A percentile compares a stretch with the other conserved stretches of the same genome.
phyloP scores from a whole-genome alignment of 306 rosid species.

The Vigna trinervia region DNA sequence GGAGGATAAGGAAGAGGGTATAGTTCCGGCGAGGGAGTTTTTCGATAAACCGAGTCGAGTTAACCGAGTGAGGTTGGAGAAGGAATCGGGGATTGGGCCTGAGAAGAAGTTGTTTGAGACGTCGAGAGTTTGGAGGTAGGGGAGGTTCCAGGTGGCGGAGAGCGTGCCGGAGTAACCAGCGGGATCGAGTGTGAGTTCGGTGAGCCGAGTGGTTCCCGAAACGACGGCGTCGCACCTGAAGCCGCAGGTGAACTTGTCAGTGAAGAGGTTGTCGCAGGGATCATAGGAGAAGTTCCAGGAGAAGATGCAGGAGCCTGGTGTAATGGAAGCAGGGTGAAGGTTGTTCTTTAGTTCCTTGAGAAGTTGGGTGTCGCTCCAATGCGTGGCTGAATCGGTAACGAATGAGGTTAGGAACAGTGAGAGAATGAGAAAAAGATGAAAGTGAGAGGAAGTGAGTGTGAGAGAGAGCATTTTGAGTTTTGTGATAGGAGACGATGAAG shows the following conservation, averaged over 20 bases:
- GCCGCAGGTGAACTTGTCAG: slow-evolving; percentile 76
- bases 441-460: not conserved
- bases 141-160: slow-evolving; percentile 65
- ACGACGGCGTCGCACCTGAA: slow-evolving; percentile 69
- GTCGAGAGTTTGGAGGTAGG: slow-evolving; percentile 74
- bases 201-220: slow-evolving; percentile 60
- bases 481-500: not conserved
- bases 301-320: slow-evolving; percentile 65
- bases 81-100: slow-evolving; percentile 60
- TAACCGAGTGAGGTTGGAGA: slow-evolving; percentile 64
- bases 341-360: slow-evolving; percentile 60
- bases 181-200: slow-evolving; percentile 84
- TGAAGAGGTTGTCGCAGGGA: slow-evolving; percentile 84
- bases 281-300: slow-evolving; percentile 81
- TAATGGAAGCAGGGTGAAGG: slow-evolving; percentile 51
- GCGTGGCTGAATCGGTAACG: slow-evolving; percentile 52
- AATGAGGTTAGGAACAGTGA: not conserved
- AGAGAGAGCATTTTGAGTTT: slow-evolving; percentile 46
- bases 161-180: slow-evolving; percentile 74
- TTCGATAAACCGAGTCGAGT: slow-evolving; percentile 66
- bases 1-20: slow-evolving; percentile 60
- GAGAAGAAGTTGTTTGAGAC: slow-evolving; percentile 72
- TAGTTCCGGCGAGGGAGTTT: slow-evolving; percentile 66
- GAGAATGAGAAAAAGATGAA: slow-evolving; percentile 5
- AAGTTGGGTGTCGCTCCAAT: slow-evolving; percentile 62